phyloP scores from a whole-genome alignment of 2,329 filamentous ascomycete species.

The Cladosporium sp. region DNA sequence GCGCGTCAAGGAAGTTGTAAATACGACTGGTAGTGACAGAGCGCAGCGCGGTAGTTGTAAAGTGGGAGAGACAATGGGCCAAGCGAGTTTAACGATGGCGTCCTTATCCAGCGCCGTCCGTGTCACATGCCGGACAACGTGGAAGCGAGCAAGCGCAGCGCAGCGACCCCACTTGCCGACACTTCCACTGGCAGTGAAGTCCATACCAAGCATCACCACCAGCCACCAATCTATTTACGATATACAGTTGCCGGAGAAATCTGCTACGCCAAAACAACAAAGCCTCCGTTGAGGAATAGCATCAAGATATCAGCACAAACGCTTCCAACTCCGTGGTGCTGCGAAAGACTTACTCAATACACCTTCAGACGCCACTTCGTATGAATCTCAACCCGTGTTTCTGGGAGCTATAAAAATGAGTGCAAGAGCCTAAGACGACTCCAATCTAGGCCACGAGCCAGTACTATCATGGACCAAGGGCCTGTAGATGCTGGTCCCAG shows the following conservation, averaged over 20 bases:
- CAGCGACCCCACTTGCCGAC: slow-evolving; percentile 1
- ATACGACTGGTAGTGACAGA: neutral
- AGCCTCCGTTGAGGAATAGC: neutral
- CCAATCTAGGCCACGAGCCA: neutral
- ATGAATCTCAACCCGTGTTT: neutral
- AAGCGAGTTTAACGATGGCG: neutral
- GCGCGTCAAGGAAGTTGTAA: neutral
- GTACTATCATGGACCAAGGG: slow-evolving; percentile 31
- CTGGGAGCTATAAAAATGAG: neutral
- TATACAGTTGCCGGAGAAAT: neutral
- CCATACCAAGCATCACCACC: slow-evolving; percentile 2
- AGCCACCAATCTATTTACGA: neutral
- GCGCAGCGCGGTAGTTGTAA: neutral
- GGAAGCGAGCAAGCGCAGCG: neutral
- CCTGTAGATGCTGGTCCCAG: slow-evolving; percentile 34
- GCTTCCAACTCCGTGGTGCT: neutral
- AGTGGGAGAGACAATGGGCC: neutral
- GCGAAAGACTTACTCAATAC: neutral
- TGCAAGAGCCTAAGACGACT: neutral
- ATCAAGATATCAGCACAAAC: neutral
- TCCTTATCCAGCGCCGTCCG: neutral
- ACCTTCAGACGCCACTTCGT: neutral
- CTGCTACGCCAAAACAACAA: neutral
- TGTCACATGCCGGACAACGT: slow-evolving; percentile 1
- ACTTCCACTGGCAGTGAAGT: neutral